Evolutionary conservation across 306 rosid species (phyloP).

Genomic region (Quillaja saponaria): DNA sequence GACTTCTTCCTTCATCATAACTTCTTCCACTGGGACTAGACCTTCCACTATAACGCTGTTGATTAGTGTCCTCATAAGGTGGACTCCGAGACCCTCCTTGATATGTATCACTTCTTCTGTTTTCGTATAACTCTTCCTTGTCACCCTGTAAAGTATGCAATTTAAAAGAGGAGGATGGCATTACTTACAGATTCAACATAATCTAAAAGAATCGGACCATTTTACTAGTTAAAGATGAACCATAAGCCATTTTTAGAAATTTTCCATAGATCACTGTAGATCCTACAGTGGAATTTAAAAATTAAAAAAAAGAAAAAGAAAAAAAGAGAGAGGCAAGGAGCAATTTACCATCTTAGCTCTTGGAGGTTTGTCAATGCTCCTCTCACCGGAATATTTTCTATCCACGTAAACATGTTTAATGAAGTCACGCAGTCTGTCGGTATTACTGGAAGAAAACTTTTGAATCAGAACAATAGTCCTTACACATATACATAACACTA

Average conservation of each 20-base stretch:
- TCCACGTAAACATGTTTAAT: slow-evolving; percentile 95
- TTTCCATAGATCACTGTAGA: background rate
- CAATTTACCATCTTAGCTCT: slow-evolving; percentile 55
- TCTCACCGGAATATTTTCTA: slow-evolving; percentile 76
- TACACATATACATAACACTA: slow-evolving; percentile 11
- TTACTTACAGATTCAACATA: slow-evolving; percentile 17
- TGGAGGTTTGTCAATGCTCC: slow-evolving; percentile 67
- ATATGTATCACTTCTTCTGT: slow-evolving; percentile 56
- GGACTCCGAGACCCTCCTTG: slow-evolving; percentile 90
- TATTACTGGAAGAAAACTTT: slow-evolving; percentile 66
- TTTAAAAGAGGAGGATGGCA: slow-evolving; percentile 17
- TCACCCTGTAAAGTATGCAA: slow-evolving; percentile 66
- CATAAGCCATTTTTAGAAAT: too few species aligned
- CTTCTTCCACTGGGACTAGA: slow-evolving; percentile 89
- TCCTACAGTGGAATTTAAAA: background rate
- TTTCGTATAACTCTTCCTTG: slow-evolving; percentile 67
- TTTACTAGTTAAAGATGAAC: slow-evolving; percentile 12
- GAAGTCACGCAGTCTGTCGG: slow-evolving; percentile 84
- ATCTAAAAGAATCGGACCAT: slow-evolving; percentile 20
- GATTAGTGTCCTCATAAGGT: slow-evolving; percentile 63
- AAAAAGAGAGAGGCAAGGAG: slow-evolving; percentile 13
- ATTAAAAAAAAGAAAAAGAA: background rate
- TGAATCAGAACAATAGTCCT: slow-evolving; percentile 43
- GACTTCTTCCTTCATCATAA: slow-evolving; percentile 66
- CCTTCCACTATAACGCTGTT: slow-evolving; percentile 68